Conservation (phyloP, 192 early-diverging fungal species). For the Dissophora ornata region DNA sequence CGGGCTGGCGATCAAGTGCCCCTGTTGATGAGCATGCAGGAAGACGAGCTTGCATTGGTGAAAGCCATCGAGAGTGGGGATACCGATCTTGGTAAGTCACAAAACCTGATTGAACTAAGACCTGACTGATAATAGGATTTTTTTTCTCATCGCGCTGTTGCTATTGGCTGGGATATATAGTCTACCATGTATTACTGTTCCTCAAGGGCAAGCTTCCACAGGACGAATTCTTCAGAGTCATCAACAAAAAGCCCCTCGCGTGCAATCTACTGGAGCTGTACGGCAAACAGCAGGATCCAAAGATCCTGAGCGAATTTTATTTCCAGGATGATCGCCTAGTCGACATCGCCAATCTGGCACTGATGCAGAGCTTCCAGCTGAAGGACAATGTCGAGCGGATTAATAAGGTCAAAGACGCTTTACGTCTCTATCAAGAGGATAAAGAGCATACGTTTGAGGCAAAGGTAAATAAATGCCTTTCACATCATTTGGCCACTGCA, state of each 20-base stretch:
- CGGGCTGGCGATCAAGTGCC: constrained; percentile 95
- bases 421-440: constrained; percentile 80
- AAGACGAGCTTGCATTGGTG: constrained; percentile 86
- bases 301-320: constrained; percentile 93
- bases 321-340: constrained; percentile 92
- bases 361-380: constrained; percentile 64
- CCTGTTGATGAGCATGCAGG: constrained; percentile 91
- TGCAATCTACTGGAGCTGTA: constrained; percentile 88
- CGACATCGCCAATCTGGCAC: constrained; percentile 68
- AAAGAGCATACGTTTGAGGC: constrained; percentile 78
- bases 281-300: constrained; percentile 76
- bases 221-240: constrained; percentile 91
- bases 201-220: constrained; percentile 84
- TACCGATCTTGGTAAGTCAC: constrained; percentile 81
- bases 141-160: not conserved
- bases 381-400: constrained; percentile 68
- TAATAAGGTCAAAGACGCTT: constrained; percentile 76
- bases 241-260: constrained; percentile 85
- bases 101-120: too few species aligned
- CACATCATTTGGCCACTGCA: constrained; percentile 69
- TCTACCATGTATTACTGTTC: constrained; percentile 92
- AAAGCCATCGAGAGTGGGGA: constrained; percentile 96
- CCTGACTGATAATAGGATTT: too few species aligned
- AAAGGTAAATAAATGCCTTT: constrained; percentile 58
- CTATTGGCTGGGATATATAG: too few species aligned